A percentile compares a stretch with the other conserved stretches of the same genome.
Evolutionary conservation across 305 asterid species (phyloP).

Genomic region (Fraxinus platypoda): DNA sequence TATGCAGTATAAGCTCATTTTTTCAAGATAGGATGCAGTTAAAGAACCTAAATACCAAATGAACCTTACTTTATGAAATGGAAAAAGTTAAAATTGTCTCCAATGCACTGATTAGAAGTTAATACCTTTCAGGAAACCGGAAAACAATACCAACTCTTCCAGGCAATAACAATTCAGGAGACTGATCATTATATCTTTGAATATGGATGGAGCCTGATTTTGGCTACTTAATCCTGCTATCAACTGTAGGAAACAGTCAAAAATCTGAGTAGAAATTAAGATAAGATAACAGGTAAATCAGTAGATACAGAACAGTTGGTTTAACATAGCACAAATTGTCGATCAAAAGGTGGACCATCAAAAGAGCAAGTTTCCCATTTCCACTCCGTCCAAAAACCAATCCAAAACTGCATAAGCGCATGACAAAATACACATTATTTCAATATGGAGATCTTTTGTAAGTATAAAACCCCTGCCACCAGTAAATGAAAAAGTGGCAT

Average conservation of each 20-base stretch:
- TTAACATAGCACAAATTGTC: background rate
- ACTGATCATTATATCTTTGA: conserved; percentile 54
- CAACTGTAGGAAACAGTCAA: conserved; percentile 48
- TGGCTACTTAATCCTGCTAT: conserved; percentile 90
- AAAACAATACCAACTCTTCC: conserved; percentile 88
- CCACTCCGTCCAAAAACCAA: conserved; percentile 94
- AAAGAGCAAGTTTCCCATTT: conserved; percentile 88
- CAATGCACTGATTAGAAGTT: conserved; percentile 16
- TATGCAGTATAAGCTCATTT: background rate
- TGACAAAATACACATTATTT: conserved; percentile 16
- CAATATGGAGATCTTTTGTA: conserved; percentile 11
- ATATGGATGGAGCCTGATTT: conserved; percentile 71
- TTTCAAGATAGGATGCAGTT: conserved; percentile 6
- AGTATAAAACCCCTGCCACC: conserved; percentile 12
- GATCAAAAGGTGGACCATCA: conserved; percentile 58
- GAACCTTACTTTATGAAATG: background rate
- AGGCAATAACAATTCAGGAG: conserved; percentile 54
- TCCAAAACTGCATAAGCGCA: conserved; percentile 51
- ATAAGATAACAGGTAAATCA: background rate
- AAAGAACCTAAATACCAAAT: background rate
- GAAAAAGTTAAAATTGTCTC: background rate
- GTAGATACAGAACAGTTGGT: conserved; percentile 12
- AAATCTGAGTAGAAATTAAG: conserved; percentile 23
- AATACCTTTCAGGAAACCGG: conserved; percentile 94
- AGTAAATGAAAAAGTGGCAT: conserved; percentile 16